These are phyloP conservation scores for Amoeboaphelidium occidentale DNA, from an alignment of 371 early-diverging fungal species.

Conservation along the genomic window DNA sequence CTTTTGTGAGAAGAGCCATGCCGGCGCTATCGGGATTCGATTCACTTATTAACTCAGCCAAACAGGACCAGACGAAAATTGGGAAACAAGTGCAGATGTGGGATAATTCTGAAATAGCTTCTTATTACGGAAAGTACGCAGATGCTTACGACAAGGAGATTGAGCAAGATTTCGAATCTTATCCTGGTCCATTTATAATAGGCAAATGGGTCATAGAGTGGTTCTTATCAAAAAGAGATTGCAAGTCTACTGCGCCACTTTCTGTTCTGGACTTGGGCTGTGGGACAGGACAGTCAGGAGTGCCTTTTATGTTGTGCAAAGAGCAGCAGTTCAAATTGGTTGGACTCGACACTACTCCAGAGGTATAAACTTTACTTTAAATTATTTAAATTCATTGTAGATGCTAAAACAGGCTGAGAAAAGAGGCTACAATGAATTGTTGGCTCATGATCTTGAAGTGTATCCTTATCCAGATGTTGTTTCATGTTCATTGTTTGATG, in stretches of 20 bases:
- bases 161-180: conserved; percentile 3
- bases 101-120: conserved; percentile 6
- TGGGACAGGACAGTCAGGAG: conserved; percentile 10
- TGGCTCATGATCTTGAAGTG: neutral
- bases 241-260: neutral
- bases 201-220: conserved; percentile 6
- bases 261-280: conserved; percentile 11
- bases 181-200: conserved; percentile 12
- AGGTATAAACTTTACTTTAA: too few relatives aligned
- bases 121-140: conserved; percentile 10
- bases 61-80: too few relatives aligned
- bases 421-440: neutral
- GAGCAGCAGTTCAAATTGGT: neutral
- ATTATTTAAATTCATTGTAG: too few relatives aligned
- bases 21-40: too few relatives aligned
- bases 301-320: neutral
- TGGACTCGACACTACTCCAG: neutral
- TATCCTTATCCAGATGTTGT: neutral
- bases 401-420: neutral
- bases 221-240: neutral
- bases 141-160: conserved; percentile 13
- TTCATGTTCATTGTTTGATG: neutral
- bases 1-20: too few relatives aligned
- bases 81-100: conserved; percentile 2
- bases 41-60: too few relatives aligned